phyloP scores from a whole-genome alignment of 2,329 filamentous ascomycete genomes.

The Mycosphaerella arachidis region DNA sequence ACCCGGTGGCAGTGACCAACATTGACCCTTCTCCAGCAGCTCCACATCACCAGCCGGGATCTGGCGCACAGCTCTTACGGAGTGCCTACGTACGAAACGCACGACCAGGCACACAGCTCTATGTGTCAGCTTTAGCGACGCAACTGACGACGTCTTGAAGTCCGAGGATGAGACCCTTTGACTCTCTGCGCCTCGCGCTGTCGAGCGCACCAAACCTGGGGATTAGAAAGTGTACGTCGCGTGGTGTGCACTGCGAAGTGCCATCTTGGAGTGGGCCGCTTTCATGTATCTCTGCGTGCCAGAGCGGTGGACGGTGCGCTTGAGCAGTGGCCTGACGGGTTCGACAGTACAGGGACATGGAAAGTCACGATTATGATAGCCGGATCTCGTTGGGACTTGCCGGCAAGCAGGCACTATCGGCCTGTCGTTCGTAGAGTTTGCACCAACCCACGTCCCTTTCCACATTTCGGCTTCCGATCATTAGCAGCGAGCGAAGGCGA shows the following conservation, averaged over 20 bases:
- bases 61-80: slow-evolving; percentile 14
- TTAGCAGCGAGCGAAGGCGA: slow-evolving; percentile 2
- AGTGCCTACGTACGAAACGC: slow-evolving; percentile 13
- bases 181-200: too few species aligned
- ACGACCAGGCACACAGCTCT: slow-evolving; percentile 7
- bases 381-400: slow-evolving; percentile 7
- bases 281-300: too few species aligned
- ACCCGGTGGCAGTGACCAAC: slow-evolving; percentile 3
- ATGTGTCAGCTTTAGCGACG: too few species aligned
- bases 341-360: slow-evolving; percentile 2
- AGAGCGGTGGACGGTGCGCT: slow-evolving; percentile 5
- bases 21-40: slow-evolving; percentile 13
- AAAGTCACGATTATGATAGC: slow-evolving; percentile 8
- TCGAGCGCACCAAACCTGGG: too few species aligned
- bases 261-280: too few species aligned
- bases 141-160: too few species aligned
- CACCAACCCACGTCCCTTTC: not conserved
- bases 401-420: slow-evolving; percentile 3
- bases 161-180: too few species aligned
- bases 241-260: too few species aligned
- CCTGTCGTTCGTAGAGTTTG: slow-evolving; percentile 4
- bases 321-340: slow-evolving; percentile 9
- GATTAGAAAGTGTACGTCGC: too few species aligned
- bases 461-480: slow-evolving; percentile 1
- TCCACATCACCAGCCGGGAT: slow-evolving; percentile 3